Evolutionary conservation across 2,329 filamentous ascomycete genomes (phyloP).

Genomic region (Cladosporium cucumerinum): DNA sequence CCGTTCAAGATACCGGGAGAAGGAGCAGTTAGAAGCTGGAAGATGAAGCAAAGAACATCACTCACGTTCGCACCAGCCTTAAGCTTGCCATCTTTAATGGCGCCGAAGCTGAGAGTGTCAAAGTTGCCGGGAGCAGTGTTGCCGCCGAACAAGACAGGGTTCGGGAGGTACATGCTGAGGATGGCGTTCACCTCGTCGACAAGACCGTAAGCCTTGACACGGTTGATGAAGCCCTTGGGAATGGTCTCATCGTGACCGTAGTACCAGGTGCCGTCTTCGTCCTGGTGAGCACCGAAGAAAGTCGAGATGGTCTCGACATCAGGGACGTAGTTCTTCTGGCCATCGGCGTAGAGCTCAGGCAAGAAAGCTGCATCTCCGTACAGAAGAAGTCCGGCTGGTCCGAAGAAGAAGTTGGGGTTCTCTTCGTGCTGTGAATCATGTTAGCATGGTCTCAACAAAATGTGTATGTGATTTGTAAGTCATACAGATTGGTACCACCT

Average conservation of each 20-base stretch:
- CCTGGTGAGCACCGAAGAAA: slow-evolving; percentile 25
- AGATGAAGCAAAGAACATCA: slow-evolving; percentile 37
- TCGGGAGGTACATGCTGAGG: slow-evolving; percentile 33
- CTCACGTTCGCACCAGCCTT: slow-evolving; percentile 22
- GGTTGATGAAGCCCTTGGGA: neutral
- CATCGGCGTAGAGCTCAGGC: slow-evolving; percentile 33
- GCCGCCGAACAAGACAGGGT: slow-evolving; percentile 44
- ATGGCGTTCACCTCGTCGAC: neutral
- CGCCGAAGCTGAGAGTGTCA: slow-evolving; percentile 34
- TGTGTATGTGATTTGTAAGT: neutral
- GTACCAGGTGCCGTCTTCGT: slow-evolving; percentile 38
- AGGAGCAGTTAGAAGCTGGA: slow-evolving; percentile 36
- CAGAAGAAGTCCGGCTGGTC: slow-evolving; percentile 37
- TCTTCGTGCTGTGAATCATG: slow-evolving; percentile 17
- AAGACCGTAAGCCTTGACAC: slow-evolving; percentile 1
- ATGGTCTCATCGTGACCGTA: slow-evolving; percentile 29
- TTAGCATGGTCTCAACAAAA: neutral
- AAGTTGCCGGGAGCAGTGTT: slow-evolving; percentile 40
- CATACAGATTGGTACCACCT: slow-evolving; percentile 38
- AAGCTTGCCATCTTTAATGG: slow-evolving; percentile 37
- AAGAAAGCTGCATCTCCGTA: slow-evolving; percentile 43
- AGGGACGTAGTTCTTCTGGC: neutral
- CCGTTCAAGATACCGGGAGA: slow-evolving; percentile 36
- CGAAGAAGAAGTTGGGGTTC: slow-evolving; percentile 43
- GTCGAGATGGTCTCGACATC: slow-evolving; percentile 21